Base-by-base conservation (phyloP, 306 rosid species). In the Cucurbita argyrosperma region DNA sequence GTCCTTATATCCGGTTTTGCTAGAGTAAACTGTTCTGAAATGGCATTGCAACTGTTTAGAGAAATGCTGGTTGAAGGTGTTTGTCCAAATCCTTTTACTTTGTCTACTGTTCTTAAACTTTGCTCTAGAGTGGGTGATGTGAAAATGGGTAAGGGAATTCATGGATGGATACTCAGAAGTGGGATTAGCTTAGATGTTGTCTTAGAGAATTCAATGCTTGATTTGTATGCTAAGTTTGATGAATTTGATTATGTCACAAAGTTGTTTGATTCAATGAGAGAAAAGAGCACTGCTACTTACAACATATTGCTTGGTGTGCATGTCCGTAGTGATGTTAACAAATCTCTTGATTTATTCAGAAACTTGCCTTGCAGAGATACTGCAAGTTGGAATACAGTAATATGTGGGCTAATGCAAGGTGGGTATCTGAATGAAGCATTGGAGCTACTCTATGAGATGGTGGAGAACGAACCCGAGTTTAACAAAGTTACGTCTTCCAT, bases 311-410 rank as follows among this genome's bases (percentile, higher is more conserved):
- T 87, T 4, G 82, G 88, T 75, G 89, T 86, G 1, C 77, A 83
- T 84, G 72, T 93, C 50, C 82, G 83, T 46, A 64, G 42, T 62
- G 81, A 90, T 53, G 82, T 81, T 74, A 85, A 83, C 68, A 90
- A 81, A 72, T 82, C 96, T 72, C 80, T 92, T 53, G 76, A 81
- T 39, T 75, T 92, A 79, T 92, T 92, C 74, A 77, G 79, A 79
- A 83, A 70, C 15, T 57, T 92, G 78, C 90, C 92, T 71, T 70
- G 19, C 75, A 89, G 83, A 81, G 90, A 88, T 81, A 85, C 85
- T 18, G 91, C 85, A 39, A 93, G 90, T 82, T 93, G 98, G 98
- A 90, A 90, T 78, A 89, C 88, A 35, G 75, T 93, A 46, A 77
- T 93, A 26, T 87, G 86, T 56, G 98, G 96, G 74, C 77, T 93